phyloP scores from a whole-genome alignment of 73 alveolate genomes.

The Paramecium tetraurelia region DNA sequence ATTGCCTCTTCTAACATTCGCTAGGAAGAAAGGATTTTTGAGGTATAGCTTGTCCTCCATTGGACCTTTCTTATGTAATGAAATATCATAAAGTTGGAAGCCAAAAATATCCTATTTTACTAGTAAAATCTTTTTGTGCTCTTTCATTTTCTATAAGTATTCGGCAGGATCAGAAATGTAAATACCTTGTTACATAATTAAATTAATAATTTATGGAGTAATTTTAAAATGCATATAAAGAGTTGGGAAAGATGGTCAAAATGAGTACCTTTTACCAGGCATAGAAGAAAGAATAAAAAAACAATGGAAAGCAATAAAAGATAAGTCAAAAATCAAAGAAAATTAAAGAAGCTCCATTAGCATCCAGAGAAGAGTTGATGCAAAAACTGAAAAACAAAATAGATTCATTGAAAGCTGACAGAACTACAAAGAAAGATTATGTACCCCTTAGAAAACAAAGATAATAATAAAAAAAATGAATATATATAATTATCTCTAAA shows the following conservation, averaged over 20 bases:
- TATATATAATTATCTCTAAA: neutral
- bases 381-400: neutral
- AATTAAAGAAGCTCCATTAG: neutral
- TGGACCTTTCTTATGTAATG: constrained; percentile 59
- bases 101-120: neutral
- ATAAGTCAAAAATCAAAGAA: neutral
- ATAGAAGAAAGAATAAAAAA: neutral
- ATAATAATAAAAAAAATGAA: neutral
- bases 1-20: constrained; percentile 63
- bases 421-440: constrained; percentile 22
- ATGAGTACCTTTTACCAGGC: neutral
- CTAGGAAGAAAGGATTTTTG: constrained; percentile 21
- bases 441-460: neutral
- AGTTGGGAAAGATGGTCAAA: neutral
- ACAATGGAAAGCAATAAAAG: neutral
- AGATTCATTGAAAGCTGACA: neutral
- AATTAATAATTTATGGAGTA: constrained; percentile 1
- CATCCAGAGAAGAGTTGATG: constrained; percentile 15
- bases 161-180: constrained; percentile 1
- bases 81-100: constrained; percentile 36
- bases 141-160: neutral
- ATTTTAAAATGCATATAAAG: neutral
- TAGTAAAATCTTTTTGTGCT: neutral
- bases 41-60: constrained; percentile 48
- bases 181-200: neutral